Conservation (phyloP, 441 rosid species). For the Corymbia calophylla region DNA sequence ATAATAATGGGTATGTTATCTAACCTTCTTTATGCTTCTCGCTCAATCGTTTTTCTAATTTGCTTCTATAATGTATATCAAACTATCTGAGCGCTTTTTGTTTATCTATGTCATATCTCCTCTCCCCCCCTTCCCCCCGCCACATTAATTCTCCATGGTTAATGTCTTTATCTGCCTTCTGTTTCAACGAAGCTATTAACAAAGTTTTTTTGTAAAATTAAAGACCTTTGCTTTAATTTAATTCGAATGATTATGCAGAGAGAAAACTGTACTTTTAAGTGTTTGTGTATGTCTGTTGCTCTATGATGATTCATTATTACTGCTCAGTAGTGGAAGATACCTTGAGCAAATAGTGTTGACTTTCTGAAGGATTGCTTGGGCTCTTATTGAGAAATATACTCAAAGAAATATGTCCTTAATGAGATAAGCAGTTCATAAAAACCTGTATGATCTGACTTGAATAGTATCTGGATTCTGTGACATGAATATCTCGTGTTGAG, state of each 20-base stretch:
- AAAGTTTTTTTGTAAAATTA: neutral
- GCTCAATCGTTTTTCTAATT: neutral
- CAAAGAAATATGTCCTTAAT: neutral
- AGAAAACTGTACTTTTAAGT: neutral
- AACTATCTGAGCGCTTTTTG: neutral
- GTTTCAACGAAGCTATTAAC: neutral
- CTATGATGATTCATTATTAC: neutral
- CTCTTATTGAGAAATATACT: neutral
- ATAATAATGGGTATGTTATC: slow-evolving; percentile 48
- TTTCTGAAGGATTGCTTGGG: neutral
- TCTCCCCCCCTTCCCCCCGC: neutral
- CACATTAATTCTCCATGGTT: neutral
- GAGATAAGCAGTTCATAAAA: neutral
- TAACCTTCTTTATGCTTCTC: neutral
- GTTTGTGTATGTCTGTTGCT: neutral
- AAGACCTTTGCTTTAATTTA: neutral
- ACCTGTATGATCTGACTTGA: neutral
- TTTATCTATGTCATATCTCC: neutral
- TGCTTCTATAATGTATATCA: neutral
- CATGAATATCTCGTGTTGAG: neutral
- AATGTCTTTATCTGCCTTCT: neutral
- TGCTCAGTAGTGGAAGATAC: neutral
- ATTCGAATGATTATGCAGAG: neutral
- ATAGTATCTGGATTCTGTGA: neutral
- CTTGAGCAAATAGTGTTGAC: neutral